phyloP scores from a whole-genome alignment of 1,284 basidiomycete genomes.

The Fomes fomentarius region DNA sequence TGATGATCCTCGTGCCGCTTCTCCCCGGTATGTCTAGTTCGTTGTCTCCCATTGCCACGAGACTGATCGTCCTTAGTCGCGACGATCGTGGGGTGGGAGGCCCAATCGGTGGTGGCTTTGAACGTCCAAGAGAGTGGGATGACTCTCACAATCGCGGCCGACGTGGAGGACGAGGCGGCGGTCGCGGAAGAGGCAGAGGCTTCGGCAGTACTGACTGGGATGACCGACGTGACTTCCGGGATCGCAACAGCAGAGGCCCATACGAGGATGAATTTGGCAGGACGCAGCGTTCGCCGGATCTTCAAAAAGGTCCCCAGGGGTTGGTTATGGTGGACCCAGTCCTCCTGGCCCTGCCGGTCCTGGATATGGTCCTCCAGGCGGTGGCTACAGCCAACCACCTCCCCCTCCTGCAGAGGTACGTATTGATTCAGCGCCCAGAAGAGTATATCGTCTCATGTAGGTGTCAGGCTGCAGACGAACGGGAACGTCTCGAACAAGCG shows the following conservation, averaged over 20 bases:
- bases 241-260: slow-evolving; percentile 40
- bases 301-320: slow-evolving; percentile 33
- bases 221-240: slow-evolving; percentile 49
- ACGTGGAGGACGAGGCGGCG: slow-evolving; percentile 37
- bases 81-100: slow-evolving; percentile 17
- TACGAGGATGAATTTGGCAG: slow-evolving; percentile 48
- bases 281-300: slow-evolving; percentile 40
- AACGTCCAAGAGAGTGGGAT: slow-evolving; percentile 51
- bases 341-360: slow-evolving; percentile 26
- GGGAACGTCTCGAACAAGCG: slow-evolving; percentile 79
- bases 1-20: slow-evolving; percentile 38
- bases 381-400: slow-evolving; percentile 33
- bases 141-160: slow-evolving; percentile 40
- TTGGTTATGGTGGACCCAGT: slow-evolving; percentile 37
- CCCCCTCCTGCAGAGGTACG: slow-evolving; percentile 28
- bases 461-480: slow-evolving; percentile 57
- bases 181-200: slow-evolving; percentile 35
- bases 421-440: neutral
- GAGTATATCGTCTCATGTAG: neutral
- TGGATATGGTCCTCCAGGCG: slow-evolving; percentile 36
- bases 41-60: too few species aligned
- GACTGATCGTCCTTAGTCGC: neutral
- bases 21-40: slow-evolving; percentile 26
- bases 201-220: slow-evolving; percentile 42
- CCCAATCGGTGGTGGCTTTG: slow-evolving; percentile 30